phyloP scores from a whole-genome alignment of 148 eudicot genomes.

The Polygonum maritimum region DNA sequence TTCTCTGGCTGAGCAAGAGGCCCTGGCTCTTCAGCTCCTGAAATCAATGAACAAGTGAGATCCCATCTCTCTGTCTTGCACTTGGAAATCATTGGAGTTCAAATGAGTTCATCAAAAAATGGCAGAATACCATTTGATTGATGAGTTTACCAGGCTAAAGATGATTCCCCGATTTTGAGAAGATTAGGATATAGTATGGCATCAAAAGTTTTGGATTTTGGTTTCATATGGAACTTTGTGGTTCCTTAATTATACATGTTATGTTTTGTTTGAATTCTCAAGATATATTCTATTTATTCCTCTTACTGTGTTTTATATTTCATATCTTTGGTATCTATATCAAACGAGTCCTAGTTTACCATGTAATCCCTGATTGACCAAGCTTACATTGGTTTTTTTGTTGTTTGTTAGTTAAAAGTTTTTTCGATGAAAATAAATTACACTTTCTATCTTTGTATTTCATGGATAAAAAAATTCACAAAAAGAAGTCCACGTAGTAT shows the following conservation, averaged over 20 bases:
- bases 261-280: too few relatives aligned
- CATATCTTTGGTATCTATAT: too few relatives aligned
- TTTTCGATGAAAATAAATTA: too few relatives aligned
- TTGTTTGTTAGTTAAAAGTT: too few relatives aligned
- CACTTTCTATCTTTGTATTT: too few relatives aligned
- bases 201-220: neutral
- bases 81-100: neutral
- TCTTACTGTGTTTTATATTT: too few relatives aligned
- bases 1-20: conserved; percentile 76
- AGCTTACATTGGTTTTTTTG: too few relatives aligned
- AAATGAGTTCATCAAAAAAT: neutral
- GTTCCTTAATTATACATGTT: neutral
- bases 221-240: neutral
- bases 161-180: neutral
- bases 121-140: neutral
- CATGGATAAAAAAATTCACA: too few relatives aligned
- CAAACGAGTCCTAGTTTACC: too few relatives aligned
- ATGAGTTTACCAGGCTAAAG: neutral
- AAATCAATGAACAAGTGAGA: conserved; percentile 35
- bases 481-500: too few relatives aligned
- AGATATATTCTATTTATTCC: too few relatives aligned
- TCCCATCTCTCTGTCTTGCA: neutral
- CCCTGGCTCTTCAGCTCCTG: conserved; percentile 67
- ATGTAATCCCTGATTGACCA: too few relatives aligned
- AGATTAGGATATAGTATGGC: neutral